A percentile compares a stretch with the other conserved stretches of the same genome.
Evolutionary conservation across 2,329 filamentous ascomycete genomes (phyloP).

Genomic region (Mycosphaerella sp.): DNA sequence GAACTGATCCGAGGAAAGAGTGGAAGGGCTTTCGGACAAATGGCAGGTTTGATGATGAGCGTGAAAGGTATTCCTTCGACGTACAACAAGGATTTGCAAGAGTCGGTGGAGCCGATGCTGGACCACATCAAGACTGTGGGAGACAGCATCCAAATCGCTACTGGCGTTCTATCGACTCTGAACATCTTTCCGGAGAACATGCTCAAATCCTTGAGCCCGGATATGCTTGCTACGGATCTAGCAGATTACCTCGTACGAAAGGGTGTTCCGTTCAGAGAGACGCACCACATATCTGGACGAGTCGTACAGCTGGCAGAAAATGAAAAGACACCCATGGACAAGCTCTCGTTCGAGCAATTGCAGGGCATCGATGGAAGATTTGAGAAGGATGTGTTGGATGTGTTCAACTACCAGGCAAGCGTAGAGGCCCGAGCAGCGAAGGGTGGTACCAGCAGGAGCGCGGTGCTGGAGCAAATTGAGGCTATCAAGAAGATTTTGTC

Average conservation of each 20-base stretch:
- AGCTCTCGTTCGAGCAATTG: slow-evolving; percentile 60
- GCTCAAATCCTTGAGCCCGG: slow-evolving; percentile 68
- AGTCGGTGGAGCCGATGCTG: slow-evolving; percentile 77
- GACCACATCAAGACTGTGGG: slow-evolving; percentile 75
- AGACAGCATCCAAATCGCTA: slow-evolving; percentile 76
- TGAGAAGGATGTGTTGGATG: slow-evolving; percentile 61
- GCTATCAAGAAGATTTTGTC: slow-evolving; percentile 42
- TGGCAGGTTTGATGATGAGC: slow-evolving; percentile 73
- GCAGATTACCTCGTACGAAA: slow-evolving; percentile 60
- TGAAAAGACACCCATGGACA: slow-evolving; percentile 60
- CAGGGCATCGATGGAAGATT: slow-evolving; percentile 64
- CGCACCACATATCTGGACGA: slow-evolving; percentile 69
- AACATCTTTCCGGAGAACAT: slow-evolving; percentile 67
- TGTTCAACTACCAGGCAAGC: slow-evolving; percentile 75
- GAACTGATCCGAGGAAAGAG: slow-evolving; percentile 72
- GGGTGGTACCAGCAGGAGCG: slow-evolving; percentile 69
- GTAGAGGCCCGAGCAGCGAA: slow-evolving; percentile 73
- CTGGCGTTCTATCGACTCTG: slow-evolving; percentile 70
- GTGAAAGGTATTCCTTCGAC: slow-evolving; percentile 70
- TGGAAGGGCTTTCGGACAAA: slow-evolving; percentile 71
- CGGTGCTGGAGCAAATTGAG: slow-evolving; percentile 59
- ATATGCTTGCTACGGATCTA: slow-evolving; percentile 73
- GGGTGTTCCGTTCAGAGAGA: slow-evolving; percentile 71
- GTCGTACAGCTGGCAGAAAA: slow-evolving; percentile 68
- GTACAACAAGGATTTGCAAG: slow-evolving; percentile 92